Percentiles rank a stretch among this genome's conserved stretches.
Evolutionary conservation across 768 basidiomycete species (phyloP).

Genomic region (Nidula microcarpa): DNA sequence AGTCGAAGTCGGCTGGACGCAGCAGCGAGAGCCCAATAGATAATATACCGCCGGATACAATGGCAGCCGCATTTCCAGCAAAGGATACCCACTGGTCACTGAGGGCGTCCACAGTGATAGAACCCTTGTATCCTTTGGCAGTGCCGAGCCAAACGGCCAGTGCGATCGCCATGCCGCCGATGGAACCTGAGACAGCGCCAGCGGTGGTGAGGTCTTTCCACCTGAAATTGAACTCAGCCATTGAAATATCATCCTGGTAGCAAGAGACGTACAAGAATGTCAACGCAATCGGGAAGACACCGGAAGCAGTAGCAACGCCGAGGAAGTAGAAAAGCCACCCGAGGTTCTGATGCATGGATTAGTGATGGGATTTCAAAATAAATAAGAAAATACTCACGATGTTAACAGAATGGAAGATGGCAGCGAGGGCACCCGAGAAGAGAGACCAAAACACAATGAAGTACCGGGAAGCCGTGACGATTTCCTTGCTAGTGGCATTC

Average conservation of each 20-base stretch:
- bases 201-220: constrained; percentile 16
- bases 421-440: constrained; percentile 21
- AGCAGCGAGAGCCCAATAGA: constrained; percentile 16
- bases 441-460: constrained; percentile 12
- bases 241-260: neutral
- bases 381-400: constrained; percentile 9
- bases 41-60: constrained; percentile 17
- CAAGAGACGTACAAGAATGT: constrained; percentile 4
- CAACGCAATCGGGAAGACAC: constrained; percentile 16
- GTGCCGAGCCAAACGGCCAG: constrained; percentile 20
- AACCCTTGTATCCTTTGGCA: constrained; percentile 12
- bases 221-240: constrained; percentile 6
- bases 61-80: constrained; percentile 19
- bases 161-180: constrained; percentile 18
- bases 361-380: neutral
- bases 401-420: constrained; percentile 16
- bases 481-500: constrained; percentile 5
- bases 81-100: constrained; percentile 18
- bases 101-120: constrained; percentile 17
- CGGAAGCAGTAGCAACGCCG: constrained; percentile 16
- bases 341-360: constrained; percentile 10
- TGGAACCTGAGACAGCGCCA: constrained; percentile 17
- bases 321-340: constrained; percentile 22
- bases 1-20: constrained; percentile 21
- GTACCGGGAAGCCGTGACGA: constrained; percentile 6